phyloP scores from a whole-genome alignment of 257 asterid species.

The Gentiana straminea region DNA sequence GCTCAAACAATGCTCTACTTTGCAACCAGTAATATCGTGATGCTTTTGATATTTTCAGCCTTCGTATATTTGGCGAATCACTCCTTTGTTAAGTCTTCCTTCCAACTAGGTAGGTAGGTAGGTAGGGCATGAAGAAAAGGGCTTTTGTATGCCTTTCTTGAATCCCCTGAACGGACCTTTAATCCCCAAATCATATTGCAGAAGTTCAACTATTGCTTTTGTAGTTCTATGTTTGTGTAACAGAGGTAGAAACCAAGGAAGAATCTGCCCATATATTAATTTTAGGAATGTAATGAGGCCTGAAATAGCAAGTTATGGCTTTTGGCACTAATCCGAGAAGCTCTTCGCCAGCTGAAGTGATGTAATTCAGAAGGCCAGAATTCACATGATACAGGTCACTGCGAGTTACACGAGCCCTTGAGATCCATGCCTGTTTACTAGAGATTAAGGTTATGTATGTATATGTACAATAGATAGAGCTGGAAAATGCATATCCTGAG shows the following conservation, averaged over 20 bases:
- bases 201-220: constrained; percentile 48
- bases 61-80: constrained; percentile 37
- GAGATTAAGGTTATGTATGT: not conserved
- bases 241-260: too few relatives aligned
- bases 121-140: not conserved
- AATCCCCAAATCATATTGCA: constrained; percentile 66
- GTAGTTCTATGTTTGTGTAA: constrained; percentile 26
- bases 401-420: too few relatives aligned
- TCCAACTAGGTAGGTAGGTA: constrained; percentile 5
- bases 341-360: too few relatives aligned
- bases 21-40: constrained; percentile 63
- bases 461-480: not conserved
- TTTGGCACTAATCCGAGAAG: too few relatives aligned
- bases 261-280: too few relatives aligned
- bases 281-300: too few relatives aligned
- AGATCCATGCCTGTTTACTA: not conserved
- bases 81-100: constrained; percentile 18
- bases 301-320: too few relatives aligned
- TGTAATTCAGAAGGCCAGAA: too few relatives aligned
- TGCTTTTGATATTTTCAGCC: constrained; percentile 50
- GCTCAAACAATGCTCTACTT: constrained; percentile 14
- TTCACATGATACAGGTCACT: too few relatives aligned
- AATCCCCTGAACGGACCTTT: constrained; percentile 42
- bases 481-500: not conserved
- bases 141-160: constrained; percentile 11